A percentile compares a stretch with the other conserved stretches of the same genome.
Evolutionary conservation across 441 rosid genomes (phyloP).

Genomic region (Populus hybrid): DNA sequence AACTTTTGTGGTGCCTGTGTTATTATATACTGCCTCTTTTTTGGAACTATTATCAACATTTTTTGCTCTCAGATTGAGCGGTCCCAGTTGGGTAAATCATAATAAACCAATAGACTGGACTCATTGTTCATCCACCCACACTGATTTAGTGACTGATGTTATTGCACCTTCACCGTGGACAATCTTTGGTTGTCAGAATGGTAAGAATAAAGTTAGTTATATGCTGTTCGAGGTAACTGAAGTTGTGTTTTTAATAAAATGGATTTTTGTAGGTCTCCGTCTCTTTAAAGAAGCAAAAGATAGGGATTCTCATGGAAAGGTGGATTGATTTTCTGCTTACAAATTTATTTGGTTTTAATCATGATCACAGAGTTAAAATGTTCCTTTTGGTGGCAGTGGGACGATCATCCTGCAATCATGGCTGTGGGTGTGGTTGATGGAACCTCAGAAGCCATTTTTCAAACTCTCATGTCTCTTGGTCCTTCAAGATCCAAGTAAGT

Average conservation of each 20-base stretch:
- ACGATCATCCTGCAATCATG: slow-evolving; percentile 98
- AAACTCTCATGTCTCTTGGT: slow-evolving; percentile 94
- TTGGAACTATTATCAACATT: slow-evolving; percentile 19
- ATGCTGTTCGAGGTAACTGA: slow-evolving; percentile 15
- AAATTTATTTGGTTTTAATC: slow-evolving; percentile 8
- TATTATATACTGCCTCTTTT: neutral
- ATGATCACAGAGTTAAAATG: slow-evolving; percentile 8
- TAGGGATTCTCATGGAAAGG: slow-evolving; percentile 70
- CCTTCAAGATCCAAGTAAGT: slow-evolving; percentile 93
- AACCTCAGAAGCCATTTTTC: slow-evolving; percentile 94
- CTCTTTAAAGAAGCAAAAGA: slow-evolving; percentile 97
- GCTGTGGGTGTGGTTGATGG: slow-evolving; percentile 97
- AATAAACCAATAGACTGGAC: slow-evolving; percentile 75
- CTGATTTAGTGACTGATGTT: slow-evolving; percentile 79
- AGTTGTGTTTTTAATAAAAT: slow-evolving; percentile 23
- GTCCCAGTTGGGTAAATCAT: slow-evolving; percentile 50
- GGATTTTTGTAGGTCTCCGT: slow-evolving; percentile 62
- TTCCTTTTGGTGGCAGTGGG: slow-evolving; percentile 55
- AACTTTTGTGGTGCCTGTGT: too few relatives aligned
- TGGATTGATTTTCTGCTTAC: slow-evolving; percentile 33
- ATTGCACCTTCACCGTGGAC: slow-evolving; percentile 96
- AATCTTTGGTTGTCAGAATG: slow-evolving; percentile 95
- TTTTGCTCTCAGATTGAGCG: slow-evolving; percentile 51
- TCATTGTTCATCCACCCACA: slow-evolving; percentile 45
- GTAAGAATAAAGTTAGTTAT: slow-evolving; percentile 29